A percentile compares a stretch with the other conserved stretches of the same genome.
These are phyloP conservation scores for Pseudogymnoascus sp. DNA, from an alignment of 2,329 filamentous ascomycete genomes.

Conservation along the genomic window DNA sequence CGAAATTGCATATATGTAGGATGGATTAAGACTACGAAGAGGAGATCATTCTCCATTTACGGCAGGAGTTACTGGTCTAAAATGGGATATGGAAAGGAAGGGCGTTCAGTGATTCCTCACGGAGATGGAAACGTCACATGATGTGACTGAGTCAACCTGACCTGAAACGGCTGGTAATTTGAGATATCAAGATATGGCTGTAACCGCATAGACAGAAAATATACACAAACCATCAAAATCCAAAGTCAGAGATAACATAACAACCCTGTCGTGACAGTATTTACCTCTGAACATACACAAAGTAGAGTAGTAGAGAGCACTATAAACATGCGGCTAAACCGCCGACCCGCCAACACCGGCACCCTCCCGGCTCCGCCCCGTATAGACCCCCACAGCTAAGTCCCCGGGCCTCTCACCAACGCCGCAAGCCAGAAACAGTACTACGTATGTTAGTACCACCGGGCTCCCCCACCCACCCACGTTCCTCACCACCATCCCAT, in stretches of 20 bases:
- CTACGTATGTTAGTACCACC: not conserved
- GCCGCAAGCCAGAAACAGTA: not conserved
- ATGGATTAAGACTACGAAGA: not conserved
- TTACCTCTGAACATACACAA: not conserved
- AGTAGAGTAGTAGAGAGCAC: not conserved
- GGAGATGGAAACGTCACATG: not conserved
- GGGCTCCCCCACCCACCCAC: not conserved
- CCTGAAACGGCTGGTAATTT: not conserved
- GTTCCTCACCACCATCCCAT: conserved; percentile 51
- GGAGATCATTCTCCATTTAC: not conserved
- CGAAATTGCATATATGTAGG: not conserved
- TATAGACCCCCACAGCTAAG: not conserved
- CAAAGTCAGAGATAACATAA: not conserved
- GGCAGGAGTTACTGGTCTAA: not conserved
- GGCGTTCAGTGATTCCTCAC: not conserved
- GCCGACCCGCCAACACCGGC: conserved; percentile 2
- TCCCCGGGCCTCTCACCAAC: not conserved
- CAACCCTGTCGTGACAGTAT: not conserved
- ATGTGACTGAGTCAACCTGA: not conserved
- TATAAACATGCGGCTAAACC: not conserved
- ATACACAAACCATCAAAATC: not conserved
- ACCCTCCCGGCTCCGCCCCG: not conserved
- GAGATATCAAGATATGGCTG: not conserved
- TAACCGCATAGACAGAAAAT: not conserved
- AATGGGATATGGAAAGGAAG: not conserved